phyloP scores from a whole-genome alignment of 2,329 filamentous ascomycete genomes.

The Monosporascus sp. region DNA sequence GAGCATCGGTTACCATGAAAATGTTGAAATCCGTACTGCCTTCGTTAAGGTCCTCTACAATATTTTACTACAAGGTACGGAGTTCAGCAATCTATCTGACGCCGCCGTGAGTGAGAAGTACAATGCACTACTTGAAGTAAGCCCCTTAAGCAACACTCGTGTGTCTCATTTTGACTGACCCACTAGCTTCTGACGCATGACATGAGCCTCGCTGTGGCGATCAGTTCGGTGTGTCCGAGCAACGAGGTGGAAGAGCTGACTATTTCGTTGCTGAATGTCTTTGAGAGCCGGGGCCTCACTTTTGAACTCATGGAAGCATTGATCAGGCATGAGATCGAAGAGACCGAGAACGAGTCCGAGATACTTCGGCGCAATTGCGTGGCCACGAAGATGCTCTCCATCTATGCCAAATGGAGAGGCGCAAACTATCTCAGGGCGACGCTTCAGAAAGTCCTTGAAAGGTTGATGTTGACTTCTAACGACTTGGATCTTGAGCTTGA shows the following conservation, averaged over 20 bases:
- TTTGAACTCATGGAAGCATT: constrained; percentile 60
- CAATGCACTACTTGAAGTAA: constrained; percentile 55
- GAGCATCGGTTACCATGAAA: constrained; percentile 66
- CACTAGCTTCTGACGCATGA: constrained; percentile 54
- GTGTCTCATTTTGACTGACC: constrained; percentile 5
- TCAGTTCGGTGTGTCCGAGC: constrained; percentile 61
- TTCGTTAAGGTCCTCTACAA: constrained; percentile 67
- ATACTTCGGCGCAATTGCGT: constrained; percentile 63
- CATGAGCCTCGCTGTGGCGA: constrained; percentile 55
- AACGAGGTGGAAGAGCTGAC: constrained; percentile 65
- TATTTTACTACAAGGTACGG: constrained; percentile 65
- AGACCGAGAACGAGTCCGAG: constrained; percentile 65
- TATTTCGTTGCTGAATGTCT: constrained; percentile 63
- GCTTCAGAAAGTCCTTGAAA: constrained; percentile 60
- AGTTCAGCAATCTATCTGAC: constrained; percentile 64
- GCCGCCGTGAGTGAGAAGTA: constrained; percentile 64
- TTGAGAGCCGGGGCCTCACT: constrained; percentile 58
- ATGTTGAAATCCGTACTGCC: constrained; percentile 62
- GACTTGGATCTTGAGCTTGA: constrained; percentile 65
- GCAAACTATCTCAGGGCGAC: constrained; percentile 57
- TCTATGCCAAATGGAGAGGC: constrained; percentile 69
- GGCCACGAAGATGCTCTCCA: constrained; percentile 66
- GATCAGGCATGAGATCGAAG: constrained; percentile 63
- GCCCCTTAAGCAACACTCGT: constrained; percentile 7
- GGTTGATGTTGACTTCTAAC: constrained; percentile 60